These are phyloP conservation scores for Hapsidospora chrysogenum DNA, from an alignment of 495 filamentous ascomycete species.

Conservation along the genomic window DNA sequence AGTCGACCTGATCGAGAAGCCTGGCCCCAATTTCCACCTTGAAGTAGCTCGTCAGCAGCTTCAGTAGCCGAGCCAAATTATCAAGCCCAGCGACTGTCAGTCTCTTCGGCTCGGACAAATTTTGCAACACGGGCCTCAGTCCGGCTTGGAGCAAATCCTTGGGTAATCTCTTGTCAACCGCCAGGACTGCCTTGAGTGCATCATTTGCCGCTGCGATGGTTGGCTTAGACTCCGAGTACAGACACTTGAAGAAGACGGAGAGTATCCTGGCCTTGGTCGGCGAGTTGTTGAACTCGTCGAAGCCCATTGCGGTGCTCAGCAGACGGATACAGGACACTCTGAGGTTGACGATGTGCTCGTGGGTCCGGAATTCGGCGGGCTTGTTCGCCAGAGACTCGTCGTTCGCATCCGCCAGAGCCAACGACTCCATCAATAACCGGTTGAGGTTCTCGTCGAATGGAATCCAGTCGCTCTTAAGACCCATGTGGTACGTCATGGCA, in stretches of 20 bases:
- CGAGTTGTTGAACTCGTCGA: slow-evolving; percentile 70
- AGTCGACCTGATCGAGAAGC: slow-evolving; percentile 80
- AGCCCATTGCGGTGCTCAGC: slow-evolving; percentile 79
- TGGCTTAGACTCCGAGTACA: slow-evolving; percentile 79
- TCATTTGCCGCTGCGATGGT: slow-evolving; percentile 91
- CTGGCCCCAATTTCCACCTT: slow-evolving; percentile 94
- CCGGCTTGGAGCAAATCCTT: slow-evolving; percentile 93
- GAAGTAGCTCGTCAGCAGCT: slow-evolving; percentile 92
- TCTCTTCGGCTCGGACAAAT: slow-evolving; percentile 83
- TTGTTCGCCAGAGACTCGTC: slow-evolving; percentile 79
- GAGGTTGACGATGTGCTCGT: slow-evolving; percentile 80
- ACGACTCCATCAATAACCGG: slow-evolving; percentile 75
- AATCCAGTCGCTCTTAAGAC: slow-evolving; percentile 69
- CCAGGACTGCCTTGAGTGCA: slow-evolving; percentile 68
- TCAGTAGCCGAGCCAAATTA: slow-evolving; percentile 74
- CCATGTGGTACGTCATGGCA: slow-evolving; percentile 84
- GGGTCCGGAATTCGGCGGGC: slow-evolving; percentile 73
- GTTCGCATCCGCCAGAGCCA: slow-evolving; percentile 82
- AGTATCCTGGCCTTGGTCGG: slow-evolving; percentile 74
- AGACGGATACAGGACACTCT: slow-evolving; percentile 87
- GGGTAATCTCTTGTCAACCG: slow-evolving; percentile 77
- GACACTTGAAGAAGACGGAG: slow-evolving; percentile 89
- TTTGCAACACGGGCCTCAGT: slow-evolving; percentile 84
- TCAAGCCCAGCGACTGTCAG: slow-evolving; percentile 81
- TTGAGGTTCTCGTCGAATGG: slow-evolving; percentile 82